Evolutionary conservation across 139 green algal genomes (phyloP).

Genomic region (Desmodesmus armatus): DNA sequence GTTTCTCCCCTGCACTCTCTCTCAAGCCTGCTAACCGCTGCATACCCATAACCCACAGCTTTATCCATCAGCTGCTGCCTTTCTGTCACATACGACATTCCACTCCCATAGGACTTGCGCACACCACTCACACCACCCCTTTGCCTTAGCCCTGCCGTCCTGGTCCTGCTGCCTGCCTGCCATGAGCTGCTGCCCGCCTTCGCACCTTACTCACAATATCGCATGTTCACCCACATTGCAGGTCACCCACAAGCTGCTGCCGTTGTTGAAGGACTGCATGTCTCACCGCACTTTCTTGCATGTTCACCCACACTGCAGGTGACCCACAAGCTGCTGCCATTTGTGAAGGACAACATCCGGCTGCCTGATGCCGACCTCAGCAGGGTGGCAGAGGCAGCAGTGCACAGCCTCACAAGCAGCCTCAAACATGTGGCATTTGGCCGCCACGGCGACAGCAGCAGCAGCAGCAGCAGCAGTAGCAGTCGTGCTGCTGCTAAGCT

Average conservation of each 20-base stretch:
- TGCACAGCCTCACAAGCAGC: constrained; percentile 35
- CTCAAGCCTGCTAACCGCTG: no score
- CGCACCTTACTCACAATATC: neutral
- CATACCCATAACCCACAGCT: no score
- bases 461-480: constrained; percentile 29
- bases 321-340: constrained; percentile 18
- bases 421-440: neutral
- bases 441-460: constrained; percentile 33
- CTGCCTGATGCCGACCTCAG: constrained; percentile 27
- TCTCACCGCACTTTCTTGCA: no score
- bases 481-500: no score
- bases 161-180: neutral
- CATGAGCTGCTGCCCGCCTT: neutral
- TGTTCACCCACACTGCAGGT: neutral
- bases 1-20: no score
- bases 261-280: no score
- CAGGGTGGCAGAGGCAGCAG: constrained; percentile 24
- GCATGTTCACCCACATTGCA: neutral
- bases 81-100: no score
- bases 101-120: no score
- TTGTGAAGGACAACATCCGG: neutral
- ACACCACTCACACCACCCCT: no score
- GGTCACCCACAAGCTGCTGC: neutral
- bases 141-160: no score
- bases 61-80: no score